Evolutionary conservation across 345 rosid species (phyloP), one percentile per base, ranked within the genome.

Genomic region (Populus deltoides): DNA sequence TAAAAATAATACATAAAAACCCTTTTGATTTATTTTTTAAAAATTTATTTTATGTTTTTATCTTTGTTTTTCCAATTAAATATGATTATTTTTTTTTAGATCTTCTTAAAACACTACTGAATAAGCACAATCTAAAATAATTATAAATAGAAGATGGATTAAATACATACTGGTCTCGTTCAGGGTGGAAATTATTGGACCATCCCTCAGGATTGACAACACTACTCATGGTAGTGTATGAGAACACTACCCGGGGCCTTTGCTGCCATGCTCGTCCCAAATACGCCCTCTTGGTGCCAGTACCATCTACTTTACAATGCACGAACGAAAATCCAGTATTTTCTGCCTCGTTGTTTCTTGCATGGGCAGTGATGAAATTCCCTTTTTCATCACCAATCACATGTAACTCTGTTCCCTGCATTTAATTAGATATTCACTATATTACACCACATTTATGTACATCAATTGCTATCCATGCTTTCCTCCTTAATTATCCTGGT

Each of bases 251-350:
- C 55, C 77, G 80, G 0, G 98, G 90, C 63, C 71, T 83, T 6
- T 68, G 6, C 82, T 33, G 82, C 97, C 96, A 92, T 4, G 94
- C 90, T 75, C 97, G 77, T 8, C 98, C 96, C 79, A 91, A 78
- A 73, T 66, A 87, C 13, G 93, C 79, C 8, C 85, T 83, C 0
- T 13, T 78, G 35, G 35, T 4, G 24, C 85, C 92, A 0, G 71
- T 51, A 13, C 94, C 97, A 0, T 83, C 81, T 39, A 93, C 11
- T 27, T 24, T 79, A 80, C 93, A 81, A 65, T 92, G 97, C 41
- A 88, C 92, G 39, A 93, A 86, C 2, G 89, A 75, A 77, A 75
- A 92, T 47, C 94, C 98, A 0, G 83, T 80, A 63, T 88, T 79
- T 49, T 90, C 90, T 0, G 27, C 18, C 0, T 57, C 62, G 62